phyloP scores from a whole-genome alignment of 768 basidiomycete species.

The Punctularia strigosozonata region DNA sequence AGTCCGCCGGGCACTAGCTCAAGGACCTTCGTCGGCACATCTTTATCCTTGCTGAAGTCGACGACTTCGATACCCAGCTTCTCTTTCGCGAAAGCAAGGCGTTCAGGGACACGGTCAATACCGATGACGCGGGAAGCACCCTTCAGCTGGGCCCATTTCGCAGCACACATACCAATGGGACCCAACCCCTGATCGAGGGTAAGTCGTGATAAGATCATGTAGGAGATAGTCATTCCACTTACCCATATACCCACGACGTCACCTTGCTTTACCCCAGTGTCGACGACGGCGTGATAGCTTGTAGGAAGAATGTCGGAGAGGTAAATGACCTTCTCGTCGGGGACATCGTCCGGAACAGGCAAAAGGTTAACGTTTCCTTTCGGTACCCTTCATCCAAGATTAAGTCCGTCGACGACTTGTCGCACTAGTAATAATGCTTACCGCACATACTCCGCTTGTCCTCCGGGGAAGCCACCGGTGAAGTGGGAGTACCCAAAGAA shows the following conservation, averaged over 20 bases:
- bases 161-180: constrained; percentile 52
- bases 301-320: constrained; percentile 59
- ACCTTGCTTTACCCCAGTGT: constrained; percentile 62
- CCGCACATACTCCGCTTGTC: constrained; percentile 69
- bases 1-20: constrained; percentile 55
- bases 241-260: constrained; percentile 68
- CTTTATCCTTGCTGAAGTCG: constrained; percentile 39
- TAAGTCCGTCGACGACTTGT: no score
- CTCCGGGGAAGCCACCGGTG: constrained; percentile 62
- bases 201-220: background rate
- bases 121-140: constrained; percentile 62
- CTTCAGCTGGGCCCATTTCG: constrained; percentile 51
- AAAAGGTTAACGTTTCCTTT: constrained; percentile 63
- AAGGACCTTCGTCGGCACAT: constrained; percentile 40
- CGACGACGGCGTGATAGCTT: constrained; percentile 62
- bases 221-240: constrained; percentile 10
- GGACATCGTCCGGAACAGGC: constrained; percentile 50
- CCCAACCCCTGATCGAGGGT: constrained; percentile 37
- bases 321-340: constrained; percentile 50
- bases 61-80: constrained; percentile 40
- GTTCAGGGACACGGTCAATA: constrained; percentile 49
- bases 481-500: constrained; percentile 68
- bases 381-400: no score
- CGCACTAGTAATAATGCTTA: no score
- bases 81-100: constrained; percentile 33